phyloP scores from a whole-genome alignment of 495 filamentous ascomycete genomes.

The Zalerion maritima region DNA sequence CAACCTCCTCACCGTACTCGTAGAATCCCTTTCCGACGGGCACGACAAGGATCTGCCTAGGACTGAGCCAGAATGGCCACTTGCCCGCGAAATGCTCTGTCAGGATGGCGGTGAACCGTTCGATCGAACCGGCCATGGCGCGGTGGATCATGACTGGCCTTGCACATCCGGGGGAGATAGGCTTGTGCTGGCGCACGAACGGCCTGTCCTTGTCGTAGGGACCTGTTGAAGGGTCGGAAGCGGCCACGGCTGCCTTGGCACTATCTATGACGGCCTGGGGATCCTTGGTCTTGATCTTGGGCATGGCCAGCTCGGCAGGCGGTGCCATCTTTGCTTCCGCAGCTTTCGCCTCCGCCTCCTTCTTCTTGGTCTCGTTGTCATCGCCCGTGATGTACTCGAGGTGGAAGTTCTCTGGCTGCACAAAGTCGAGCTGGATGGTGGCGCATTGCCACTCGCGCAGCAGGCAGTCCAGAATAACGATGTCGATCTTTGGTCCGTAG shows the following conservation, averaged over 20 bases:
- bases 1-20: slow-evolving; percentile 78
- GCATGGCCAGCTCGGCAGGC: slow-evolving; percentile 13
- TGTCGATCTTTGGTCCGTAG: slow-evolving; percentile 90
- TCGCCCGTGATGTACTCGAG: slow-evolving; percentile 63
- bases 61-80: slow-evolving; percentile 97
- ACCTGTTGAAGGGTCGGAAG: slow-evolving; percentile 12
- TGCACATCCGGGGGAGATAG: slow-evolving; percentile 54
- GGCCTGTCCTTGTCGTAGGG: slow-evolving; percentile 18
- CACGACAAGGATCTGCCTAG: slow-evolving; percentile 80
- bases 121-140: slow-evolving; percentile 83
- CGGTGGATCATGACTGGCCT: slow-evolving; percentile 96
- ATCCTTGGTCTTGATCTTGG: slow-evolving; percentile 19
- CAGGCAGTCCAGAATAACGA: slow-evolving; percentile 72
- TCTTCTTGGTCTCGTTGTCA: slow-evolving; percentile 32
- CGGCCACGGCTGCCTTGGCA: slow-evolving; percentile 13
- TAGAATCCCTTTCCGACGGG: slow-evolving; percentile 77
- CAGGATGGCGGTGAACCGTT: slow-evolving; percentile 88
- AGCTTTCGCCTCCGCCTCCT: slow-evolving; percentile 21
- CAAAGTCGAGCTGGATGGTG: slow-evolving; percentile 95
- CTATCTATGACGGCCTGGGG: slow-evolving; percentile 11
- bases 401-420: slow-evolving; percentile 72
- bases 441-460: slow-evolving; percentile 76
- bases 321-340: slow-evolving; percentile 18
- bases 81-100: slow-evolving; percentile 93
- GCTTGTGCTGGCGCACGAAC: slow-evolving; percentile 25